These are phyloP conservation scores for Boletus huronensis DNA, from an alignment of 768 basidiomycete genomes.

Conservation along the genomic window DNA sequence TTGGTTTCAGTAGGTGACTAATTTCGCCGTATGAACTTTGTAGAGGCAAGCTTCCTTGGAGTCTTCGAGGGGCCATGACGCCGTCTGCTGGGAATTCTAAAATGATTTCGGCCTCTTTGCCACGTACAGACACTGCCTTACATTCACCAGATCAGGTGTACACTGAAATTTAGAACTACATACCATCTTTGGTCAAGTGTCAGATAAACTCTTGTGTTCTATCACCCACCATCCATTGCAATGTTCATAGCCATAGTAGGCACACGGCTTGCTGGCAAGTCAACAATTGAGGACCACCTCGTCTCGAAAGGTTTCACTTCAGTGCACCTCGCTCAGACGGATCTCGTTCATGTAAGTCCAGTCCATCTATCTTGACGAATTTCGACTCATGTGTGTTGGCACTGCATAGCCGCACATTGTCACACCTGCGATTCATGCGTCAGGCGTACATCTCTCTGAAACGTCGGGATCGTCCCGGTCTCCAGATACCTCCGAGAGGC, in stretches of 20 bases:
- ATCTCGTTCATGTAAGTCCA: conserved; percentile 16
- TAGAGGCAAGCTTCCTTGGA: not conserved
- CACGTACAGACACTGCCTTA: not conserved
- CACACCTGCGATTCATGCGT: not conserved
- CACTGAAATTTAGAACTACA: no score
- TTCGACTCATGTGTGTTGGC: not conserved
- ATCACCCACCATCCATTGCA: not conserved
- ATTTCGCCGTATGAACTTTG: not conserved
- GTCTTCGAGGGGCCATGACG: not conserved
- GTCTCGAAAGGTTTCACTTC: conserved; percentile 54
- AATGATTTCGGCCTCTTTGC: not conserved
- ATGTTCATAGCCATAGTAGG: conserved; percentile 75
- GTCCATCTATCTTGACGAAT: not conserved
- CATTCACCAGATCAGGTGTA: not conserved
- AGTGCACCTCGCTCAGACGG: conserved; percentile 38
- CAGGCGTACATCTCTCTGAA: not conserved
- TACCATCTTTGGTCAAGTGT: not conserved
- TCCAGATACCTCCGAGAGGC: conserved; percentile 4
- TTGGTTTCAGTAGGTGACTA: not conserved
- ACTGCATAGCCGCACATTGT: conserved; percentile 7
- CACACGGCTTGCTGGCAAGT: conserved; percentile 59
- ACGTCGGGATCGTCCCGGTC: not conserved
- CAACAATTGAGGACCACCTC: conserved; percentile 57
- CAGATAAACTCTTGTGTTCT: not conserved
- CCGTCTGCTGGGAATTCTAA: not conserved